A percentile compares a stretch with the other conserved stretches of the same genome.
These are phyloP conservation scores for Diaporthe citri DNA, from an alignment of 2,329 filamentous ascomycete species.

Conservation along the genomic window DNA sequence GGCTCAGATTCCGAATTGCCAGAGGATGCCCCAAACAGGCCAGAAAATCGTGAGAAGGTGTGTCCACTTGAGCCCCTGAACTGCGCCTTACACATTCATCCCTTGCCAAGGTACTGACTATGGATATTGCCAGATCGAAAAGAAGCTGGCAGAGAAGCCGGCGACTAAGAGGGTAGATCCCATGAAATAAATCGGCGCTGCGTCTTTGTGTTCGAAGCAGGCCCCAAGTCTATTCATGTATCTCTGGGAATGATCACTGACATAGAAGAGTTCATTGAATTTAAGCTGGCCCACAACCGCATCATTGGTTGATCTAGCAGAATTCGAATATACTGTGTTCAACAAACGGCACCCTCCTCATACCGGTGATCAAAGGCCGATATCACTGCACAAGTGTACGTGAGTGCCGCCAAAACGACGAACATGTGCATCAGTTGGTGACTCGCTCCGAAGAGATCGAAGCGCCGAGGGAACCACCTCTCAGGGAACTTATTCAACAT, in stretches of 20 bases:
- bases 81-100: background rate
- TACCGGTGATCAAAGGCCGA: constrained; percentile 53
- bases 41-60: constrained; percentile 36
- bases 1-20: constrained; percentile 21
- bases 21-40: constrained; percentile 16
- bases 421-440: constrained; percentile 64
- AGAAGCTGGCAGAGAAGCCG: constrained; percentile 46
- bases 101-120: constrained; percentile 9
- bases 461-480: constrained; percentile 55
- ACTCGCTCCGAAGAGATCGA: constrained; percentile 61
- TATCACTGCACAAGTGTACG: constrained; percentile 52
- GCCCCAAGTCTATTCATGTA: background rate
- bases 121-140: constrained; percentile 43
- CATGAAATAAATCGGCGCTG: constrained; percentile 1
- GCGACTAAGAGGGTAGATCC: constrained; percentile 40
- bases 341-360: constrained; percentile 22
- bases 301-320: background rate
- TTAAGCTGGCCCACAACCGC: background rate
- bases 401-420: constrained; percentile 57
- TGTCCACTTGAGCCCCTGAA: background rate
- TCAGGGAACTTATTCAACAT: constrained; percentile 56
- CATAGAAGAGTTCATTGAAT: background rate
- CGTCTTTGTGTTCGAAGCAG: background rate
- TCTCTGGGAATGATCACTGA: background rate
- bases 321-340: background rate